Base-by-base conservation (phyloP, 2,329 filamentous ascomycete genomes). In the Thielaviopsis ethacetica region DNA sequence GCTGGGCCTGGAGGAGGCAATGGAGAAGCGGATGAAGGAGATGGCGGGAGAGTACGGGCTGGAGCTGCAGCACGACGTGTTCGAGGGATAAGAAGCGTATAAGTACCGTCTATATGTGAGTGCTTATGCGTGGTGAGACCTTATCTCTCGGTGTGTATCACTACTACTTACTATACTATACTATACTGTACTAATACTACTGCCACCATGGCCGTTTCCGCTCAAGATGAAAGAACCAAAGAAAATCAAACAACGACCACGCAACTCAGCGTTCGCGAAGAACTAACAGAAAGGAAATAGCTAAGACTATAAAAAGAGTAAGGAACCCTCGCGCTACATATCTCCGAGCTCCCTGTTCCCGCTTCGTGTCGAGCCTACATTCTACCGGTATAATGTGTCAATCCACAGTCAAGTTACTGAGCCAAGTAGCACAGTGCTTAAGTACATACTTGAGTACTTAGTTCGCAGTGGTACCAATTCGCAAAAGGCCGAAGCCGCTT, bases 11-110 rank as follows among this genome's bases (percentile, higher is more conserved):
- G 93, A 97, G 69, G 91, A 96, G 67, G 89, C 91, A 68, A 83
- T 97, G 62, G 93, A 97, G 75, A 79, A 80, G 67, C 80, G 85
- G 65, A 94, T 97, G 90, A 84, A 81, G 71, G 80, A 78, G 60
- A 87, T 96, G 76, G 91, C 91, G 0, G 88, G 86, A 68, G 91
- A 94, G 65, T 90, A 93, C 72, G 93, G 93, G 0, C 82, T 97
- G 2, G 91, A 97, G 70, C 72, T 97, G 64, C 86, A 95, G 68
- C 88, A 94, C 69, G 82, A 84, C 49, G 79, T 95, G 2, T 96
- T 96, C 72, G 88, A 94, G 59, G 91, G 91, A 3, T 95, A 65
- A 41, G 66, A 64, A 30, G 15, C 22, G 51, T 10, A 50, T 41
- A 26, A 17, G 38, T 44, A 44, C 17, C 5, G 38, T 44, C 13